These are phyloP conservation scores for Populus hybrid DNA, from an alignment of 441 rosid species.

Conservation along the genomic window DNA sequence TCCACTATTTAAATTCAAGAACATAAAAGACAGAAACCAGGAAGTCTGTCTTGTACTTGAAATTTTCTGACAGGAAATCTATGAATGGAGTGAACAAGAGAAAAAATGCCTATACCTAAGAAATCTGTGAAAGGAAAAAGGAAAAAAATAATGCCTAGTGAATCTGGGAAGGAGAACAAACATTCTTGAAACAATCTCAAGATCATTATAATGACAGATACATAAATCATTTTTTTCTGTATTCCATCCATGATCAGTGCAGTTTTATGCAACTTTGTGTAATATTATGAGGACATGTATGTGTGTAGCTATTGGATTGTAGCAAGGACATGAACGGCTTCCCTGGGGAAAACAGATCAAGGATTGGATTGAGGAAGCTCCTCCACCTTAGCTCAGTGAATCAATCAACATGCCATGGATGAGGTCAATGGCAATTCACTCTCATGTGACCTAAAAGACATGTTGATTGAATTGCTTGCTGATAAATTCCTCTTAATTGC, in stretches of 20 bases:
- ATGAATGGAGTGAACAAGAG: neutral
- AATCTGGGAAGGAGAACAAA: neutral
- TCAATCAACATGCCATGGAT: constrained; percentile 27
- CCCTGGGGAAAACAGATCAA: too few relatives aligned
- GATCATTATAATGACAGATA: neutral
- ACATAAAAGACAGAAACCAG: neutral
- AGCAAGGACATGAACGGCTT: too few relatives aligned
- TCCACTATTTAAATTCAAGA: neutral
- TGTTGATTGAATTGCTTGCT: constrained; percentile 15
- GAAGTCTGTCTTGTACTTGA: neutral
- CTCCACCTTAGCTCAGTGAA: neutral
- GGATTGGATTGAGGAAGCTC: too few relatives aligned
- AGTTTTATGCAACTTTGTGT: too few relatives aligned
- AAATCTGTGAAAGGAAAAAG: neutral
- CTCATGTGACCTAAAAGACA: constrained; percentile 30
- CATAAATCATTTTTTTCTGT: neutral
- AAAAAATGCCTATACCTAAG: neutral
- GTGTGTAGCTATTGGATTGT: too few relatives aligned
- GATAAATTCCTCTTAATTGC: constrained; percentile 12
- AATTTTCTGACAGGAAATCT: neutral
- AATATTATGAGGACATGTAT: too few relatives aligned
- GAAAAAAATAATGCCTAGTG: neutral
- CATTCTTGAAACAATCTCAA: neutral
- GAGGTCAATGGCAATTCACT: constrained; percentile 45
- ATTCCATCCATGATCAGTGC: neutral